Evolutionary conservation across 805 yeast species (phyloP), one percentile per base, ranked within the genome.

Genomic region (Henningerozyma blattae): DNA sequence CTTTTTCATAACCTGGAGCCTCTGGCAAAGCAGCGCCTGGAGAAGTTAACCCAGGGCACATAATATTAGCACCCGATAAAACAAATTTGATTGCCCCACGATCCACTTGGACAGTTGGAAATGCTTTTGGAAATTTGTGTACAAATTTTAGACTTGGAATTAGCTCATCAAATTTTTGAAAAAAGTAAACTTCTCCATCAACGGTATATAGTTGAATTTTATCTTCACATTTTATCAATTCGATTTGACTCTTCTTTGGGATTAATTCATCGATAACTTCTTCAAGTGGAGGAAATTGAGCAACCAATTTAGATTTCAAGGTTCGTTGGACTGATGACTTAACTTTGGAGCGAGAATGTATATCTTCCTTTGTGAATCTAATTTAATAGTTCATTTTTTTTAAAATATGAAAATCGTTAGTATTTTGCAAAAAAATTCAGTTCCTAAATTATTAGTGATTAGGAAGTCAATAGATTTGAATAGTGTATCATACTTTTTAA

Each of bases 51-150:
- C 95, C 95, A 3, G 95, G 95, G 59, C 95, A 87, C 97, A 87
- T 87, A 50, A 87, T 82, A 51, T 87, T 87, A 19, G 96, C 95
- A 36, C 96, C 97, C 4, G 94, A 79, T n/a, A 87, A 62, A 18
- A 87, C 91, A 51, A 87, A 87, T 58, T 87, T 87, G 55, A 87
- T 87, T 33, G 97, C 97, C 37, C 97, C 97, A 54, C 95, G 70
- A 50, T 87, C 97, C 10, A 89, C 96, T 52, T 77, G 82, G 29
- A 87, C 93, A 24, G 71, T 62, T 16, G 95, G 95, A 61, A 87
- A 87, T 25, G 77, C 72, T 8, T 70, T 67, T 4, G 96, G 95
- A 52, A 78, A 83, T 55, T 75, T 75, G 59, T 85, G 95, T 20
- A 85, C 84, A 14, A 79, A 56, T 45, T 67, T 72, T 43, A 89